Evolutionary conservation across 2,329 filamentous ascomycete genomes (phyloP), one percentile per base, ranked within the genome.

Genomic region (Hypomyces rosellus): DNA sequence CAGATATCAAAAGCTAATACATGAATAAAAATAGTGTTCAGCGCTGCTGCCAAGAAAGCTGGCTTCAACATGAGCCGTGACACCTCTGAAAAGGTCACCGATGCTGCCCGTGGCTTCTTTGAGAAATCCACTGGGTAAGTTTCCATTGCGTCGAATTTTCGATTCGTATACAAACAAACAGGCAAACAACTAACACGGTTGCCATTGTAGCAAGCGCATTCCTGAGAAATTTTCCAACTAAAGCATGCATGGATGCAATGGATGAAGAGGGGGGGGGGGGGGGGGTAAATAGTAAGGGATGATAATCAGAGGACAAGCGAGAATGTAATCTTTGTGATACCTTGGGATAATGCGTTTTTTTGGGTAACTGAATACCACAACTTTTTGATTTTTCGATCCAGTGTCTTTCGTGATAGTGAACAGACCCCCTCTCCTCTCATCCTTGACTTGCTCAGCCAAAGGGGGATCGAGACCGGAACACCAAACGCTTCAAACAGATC

Each of bases 81-180:
- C 13, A 68, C 65, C 15, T 61, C 68, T 34, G 69, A 71, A 61
- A 71, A 71, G 65, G 65, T 69, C 25, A 68, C 66, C 46, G 69
- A 71, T 45, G 59, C 56, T n/a, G 63, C 57, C 6, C 69, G 69
- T 41, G 36, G 15, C 34, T 50, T 59, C 18, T 71, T 64, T 15
- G 69, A 71, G 56, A 71, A 69, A 61, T 36, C 51, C 3, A 61
- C 69, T 45, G 69, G 69, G 69, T 70, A 59, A 54, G 66, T 54
- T n/a, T 12, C 2, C 11, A 14, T n/a, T n/a, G 14, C 8, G 2
- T 15, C 9, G 8, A 16, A 3, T 11, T 34, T 2, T 5, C 20
- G 20, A 20, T 20, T 20, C 20, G 20, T 3, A 20, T 20, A 20
- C 5, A 20, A 20, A 20, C 20, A 20, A 20, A 20, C 20, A 20